Evolutionary conservation across 257 asterid species (phyloP), one percentile per base, ranked within the genome.

Genomic region (Gentiana straminea): DNA sequence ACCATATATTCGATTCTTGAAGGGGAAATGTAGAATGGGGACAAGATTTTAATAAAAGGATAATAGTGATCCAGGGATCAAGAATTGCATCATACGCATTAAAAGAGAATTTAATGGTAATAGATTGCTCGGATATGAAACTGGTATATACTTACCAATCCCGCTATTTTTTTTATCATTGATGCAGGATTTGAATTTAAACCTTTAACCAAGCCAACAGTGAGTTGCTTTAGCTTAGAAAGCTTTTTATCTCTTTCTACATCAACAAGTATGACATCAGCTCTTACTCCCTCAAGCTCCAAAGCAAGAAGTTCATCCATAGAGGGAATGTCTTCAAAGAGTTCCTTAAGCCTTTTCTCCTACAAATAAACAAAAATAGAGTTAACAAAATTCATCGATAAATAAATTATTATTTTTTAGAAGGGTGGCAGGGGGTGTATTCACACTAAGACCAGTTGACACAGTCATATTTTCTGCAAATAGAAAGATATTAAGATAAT

Each of bases 281-380:
- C 93, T 68, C 83, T 74, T 52, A 84, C 78, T 75, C 97, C 93
- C 65, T 89, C 97, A 34, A 72, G 73, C 33, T 80, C 95, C 77
- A 89, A 69, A 62, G 82, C 61, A 49, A 78, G 78, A 61, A 89
- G 94, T 72, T 84, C 95, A 48, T 81, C 95, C 60, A 86, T 65
- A 67, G 95, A 68, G 59, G 97, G 97, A 61, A 86, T 69, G 60
- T 79, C 65, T 60, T 89, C 90, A 70, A 83, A 86, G 62, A 76
- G 85, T 80, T 86, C 95, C 84, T 80, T 89, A 75, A 86, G 79
- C 80, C 95, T 81, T 86, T 89, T 80, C 80, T 86, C 97, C 97
- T 89, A 65, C 80, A 78, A 62, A 69, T 51, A 55, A 49, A 24
- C 10, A 35, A 45, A 32, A 55, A 37, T 51, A 39, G 33, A 15